Conservation (phyloP, 2,329 filamentous ascomycete genomes). For the Penicillium sp. region DNA sequence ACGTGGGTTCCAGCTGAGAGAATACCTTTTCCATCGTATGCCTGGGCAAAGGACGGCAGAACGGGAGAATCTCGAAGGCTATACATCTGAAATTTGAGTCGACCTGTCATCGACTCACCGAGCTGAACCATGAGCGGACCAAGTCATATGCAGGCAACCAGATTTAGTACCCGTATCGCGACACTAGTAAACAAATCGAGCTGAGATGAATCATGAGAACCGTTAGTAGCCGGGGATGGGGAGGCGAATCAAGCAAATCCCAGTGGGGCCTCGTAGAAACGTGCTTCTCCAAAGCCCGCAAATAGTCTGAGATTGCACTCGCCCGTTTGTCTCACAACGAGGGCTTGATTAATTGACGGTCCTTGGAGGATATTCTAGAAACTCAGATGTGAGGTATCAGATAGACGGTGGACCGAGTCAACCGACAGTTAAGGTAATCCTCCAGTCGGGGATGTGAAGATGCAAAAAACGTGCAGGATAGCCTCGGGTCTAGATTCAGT, state of each 20-base stretch:
- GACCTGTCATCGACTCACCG: neutral
- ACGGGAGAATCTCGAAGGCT: neutral
- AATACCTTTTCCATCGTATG: neutral
- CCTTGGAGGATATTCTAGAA: neutral
- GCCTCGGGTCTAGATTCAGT: constrained; percentile 16
- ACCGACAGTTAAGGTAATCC: neutral
- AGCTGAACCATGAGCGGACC: neutral
- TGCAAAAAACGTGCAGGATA: constrained; percentile 1
- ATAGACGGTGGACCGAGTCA: neutral
- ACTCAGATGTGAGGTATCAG: neutral
- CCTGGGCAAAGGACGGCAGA: neutral
- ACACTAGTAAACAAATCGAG: neutral
- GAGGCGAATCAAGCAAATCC: constrained; percentile 2
- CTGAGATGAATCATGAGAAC: neutral
- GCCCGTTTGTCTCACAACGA: neutral
- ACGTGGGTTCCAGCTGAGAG: neutral
- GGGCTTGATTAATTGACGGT: neutral
- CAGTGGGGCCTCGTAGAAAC: neutral
- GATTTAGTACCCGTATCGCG: neutral
- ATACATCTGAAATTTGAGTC: neutral
- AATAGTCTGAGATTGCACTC: neutral
- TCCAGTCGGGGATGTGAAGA: constrained; percentile 1
- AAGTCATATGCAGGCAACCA: neutral
- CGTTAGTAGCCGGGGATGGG: neutral
- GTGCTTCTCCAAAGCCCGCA: neutral